These are phyloP conservation scores for Fulvia fulva DNA, from an alignment of 2,329 filamentous ascomycete species.

Conservation along the genomic window DNA sequence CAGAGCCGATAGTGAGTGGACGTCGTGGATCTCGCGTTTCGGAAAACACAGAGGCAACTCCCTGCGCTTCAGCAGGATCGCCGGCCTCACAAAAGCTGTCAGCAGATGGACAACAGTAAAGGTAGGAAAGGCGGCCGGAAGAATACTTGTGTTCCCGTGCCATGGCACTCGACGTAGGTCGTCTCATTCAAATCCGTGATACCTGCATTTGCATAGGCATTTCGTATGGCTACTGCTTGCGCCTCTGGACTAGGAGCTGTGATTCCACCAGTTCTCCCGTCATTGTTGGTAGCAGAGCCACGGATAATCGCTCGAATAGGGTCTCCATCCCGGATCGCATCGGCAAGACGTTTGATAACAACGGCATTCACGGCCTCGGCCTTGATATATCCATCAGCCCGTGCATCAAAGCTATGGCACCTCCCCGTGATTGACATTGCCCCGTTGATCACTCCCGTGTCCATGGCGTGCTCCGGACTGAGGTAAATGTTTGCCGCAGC, in stretches of 20 bases:
- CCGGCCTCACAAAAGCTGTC: too few relatives aligned
- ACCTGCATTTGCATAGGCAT: slow-evolving; percentile 35
- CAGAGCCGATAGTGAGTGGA: neutral
- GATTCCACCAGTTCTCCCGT: slow-evolving; percentile 36
- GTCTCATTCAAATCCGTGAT: slow-evolving; percentile 23
- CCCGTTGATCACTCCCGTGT: neutral
- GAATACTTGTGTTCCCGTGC: too few relatives aligned
- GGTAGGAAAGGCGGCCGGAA: too few relatives aligned
- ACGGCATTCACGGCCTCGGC: slow-evolving; percentile 52
- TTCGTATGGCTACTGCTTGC: slow-evolving; percentile 35
- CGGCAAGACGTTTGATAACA: slow-evolving; percentile 48
- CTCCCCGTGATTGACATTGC: slow-evolving; percentile 2
- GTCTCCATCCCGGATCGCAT: slow-evolving; percentile 35
- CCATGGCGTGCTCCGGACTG: neutral
- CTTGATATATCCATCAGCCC: slow-evolving; percentile 49
- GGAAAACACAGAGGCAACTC: slow-evolving; percentile 10
- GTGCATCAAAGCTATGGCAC: slow-evolving; percentile 26
- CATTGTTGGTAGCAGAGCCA: slow-evolving; percentile 6
- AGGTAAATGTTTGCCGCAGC: slow-evolving; percentile 8
- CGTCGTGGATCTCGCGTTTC: too few relatives aligned
- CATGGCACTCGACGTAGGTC: slow-evolving; percentile 24
- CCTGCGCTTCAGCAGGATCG: slow-evolving; percentile 22
- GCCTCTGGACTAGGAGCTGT: slow-evolving; percentile 35
- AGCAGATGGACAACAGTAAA: too few relatives aligned
- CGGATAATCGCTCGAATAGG: slow-evolving; percentile 12